These are phyloP conservation scores for Waltergamsia citrina DNA, from an alignment of 2,329 filamentous ascomycete species.

Conservation along the genomic window DNA sequence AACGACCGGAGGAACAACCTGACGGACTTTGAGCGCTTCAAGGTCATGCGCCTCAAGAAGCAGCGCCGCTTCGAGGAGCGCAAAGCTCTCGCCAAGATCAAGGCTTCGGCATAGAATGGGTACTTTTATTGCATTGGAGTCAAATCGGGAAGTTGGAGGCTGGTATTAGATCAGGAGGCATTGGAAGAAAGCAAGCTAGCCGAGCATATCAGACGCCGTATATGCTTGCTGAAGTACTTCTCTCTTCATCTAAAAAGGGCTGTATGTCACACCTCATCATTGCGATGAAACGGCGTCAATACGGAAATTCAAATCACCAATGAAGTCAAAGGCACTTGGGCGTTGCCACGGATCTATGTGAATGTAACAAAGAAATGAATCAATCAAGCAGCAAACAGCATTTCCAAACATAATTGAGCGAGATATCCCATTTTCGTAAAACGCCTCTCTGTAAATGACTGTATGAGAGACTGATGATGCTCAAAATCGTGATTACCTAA, in stretches of 20 bases:
- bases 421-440: no score
- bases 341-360: constrained; percentile 19
- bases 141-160: constrained; percentile 16
- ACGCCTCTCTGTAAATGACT: background rate
- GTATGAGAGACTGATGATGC: background rate
- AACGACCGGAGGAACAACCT: constrained; percentile 79
- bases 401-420: background rate
- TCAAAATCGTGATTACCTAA: constrained; percentile 7
- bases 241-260: constrained; percentile 45
- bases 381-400: constrained; percentile 6
- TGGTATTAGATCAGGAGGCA: constrained; percentile 26
- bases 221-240: constrained; percentile 7
- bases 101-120: constrained; percentile 60
- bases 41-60: constrained; percentile 99
- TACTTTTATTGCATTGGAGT: constrained; percentile 6
- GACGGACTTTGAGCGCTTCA: constrained; percentile 99
- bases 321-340: constrained; percentile 26
- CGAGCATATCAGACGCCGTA: constrained; percentile 3
- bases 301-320: constrained; percentile 45
- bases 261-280: constrained; percentile 54
- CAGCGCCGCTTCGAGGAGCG: constrained; percentile 97
- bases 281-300: constrained; percentile 57
- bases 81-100: constrained; percentile 92
- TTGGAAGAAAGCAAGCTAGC: constrained; percentile 22
- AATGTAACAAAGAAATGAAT: constrained; percentile 18